These are phyloP conservation scores for Pseudogymnoascus sp. DNA, from an alignment of 2,329 filamentous ascomycete species.

Conservation along the genomic window DNA sequence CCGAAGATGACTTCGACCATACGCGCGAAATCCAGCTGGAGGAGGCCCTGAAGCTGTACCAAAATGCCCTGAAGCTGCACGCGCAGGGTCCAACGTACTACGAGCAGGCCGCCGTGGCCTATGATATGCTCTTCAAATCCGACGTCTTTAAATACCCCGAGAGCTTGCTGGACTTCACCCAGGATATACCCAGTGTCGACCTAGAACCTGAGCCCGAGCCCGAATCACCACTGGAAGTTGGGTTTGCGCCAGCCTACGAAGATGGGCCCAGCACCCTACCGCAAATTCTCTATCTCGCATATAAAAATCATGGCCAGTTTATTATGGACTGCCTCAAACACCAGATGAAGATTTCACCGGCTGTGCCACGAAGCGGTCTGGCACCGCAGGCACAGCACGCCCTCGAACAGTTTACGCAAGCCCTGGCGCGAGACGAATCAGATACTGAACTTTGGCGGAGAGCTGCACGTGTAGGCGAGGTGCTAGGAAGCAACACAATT, in stretches of 20 bases:
- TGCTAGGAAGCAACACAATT: constrained; percentile 49
- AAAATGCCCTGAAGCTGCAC: constrained; percentile 83
- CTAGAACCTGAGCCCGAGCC: constrained; percentile 41
- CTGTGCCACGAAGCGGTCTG: constrained; percentile 25
- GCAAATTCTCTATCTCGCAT: constrained; percentile 84
- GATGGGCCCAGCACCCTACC: constrained; percentile 76
- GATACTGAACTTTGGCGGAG: constrained; percentile 61
- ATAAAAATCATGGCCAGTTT: constrained; percentile 95
- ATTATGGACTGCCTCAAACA: constrained; percentile 66
- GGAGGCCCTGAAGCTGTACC: constrained; percentile 91
- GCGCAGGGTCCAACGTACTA: constrained; percentile 75
- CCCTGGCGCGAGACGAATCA: constrained; percentile 58
- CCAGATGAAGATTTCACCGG: constrained; percentile 35
- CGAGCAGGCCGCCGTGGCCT: constrained; percentile 70
- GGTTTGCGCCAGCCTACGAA: constrained; percentile 52
- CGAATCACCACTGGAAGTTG: constrained; percentile 43
- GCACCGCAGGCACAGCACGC: constrained; percentile 33
- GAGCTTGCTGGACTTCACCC: constrained; percentile 65
- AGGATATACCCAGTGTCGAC: constrained; percentile 36
- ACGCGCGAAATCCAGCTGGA: constrained; percentile 91
- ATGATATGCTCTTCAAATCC: constrained; percentile 76
- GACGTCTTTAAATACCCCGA: constrained; percentile 93
- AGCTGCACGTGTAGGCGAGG: constrained; percentile 50
- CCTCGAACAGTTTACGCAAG: constrained; percentile 49
- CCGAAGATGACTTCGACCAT: constrained; percentile 87